These are phyloP conservation scores for Podospora bellae-mahoneyi DNA, from an alignment of 495 filamentous ascomycete genomes.

Conservation along the genomic window DNA sequence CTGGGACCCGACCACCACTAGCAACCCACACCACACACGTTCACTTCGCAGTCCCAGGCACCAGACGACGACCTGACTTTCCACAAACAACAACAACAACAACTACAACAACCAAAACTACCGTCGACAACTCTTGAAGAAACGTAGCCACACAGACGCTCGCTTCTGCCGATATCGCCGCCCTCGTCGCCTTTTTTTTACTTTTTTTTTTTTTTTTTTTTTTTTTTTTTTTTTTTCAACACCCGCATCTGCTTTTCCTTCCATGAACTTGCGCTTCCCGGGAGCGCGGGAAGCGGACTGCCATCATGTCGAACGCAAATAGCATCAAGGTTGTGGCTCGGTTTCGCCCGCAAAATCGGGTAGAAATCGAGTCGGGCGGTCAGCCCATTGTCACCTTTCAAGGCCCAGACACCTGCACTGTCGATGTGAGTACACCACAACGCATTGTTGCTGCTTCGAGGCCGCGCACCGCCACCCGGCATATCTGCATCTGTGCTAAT, in stretches of 20 bases:
- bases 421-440: constrained; percentile 61
- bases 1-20: background rate
- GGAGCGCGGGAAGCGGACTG: constrained; percentile 33
- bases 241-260: constrained; percentile 16
- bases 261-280: constrained; percentile 38
- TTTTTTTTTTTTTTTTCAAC: constrained; percentile 3
- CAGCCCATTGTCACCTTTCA: constrained; percentile 87
- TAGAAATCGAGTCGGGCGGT: constrained; percentile 85
- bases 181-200: background rate
- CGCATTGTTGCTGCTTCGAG: background rate
- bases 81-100: background rate
- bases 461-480: background rate
- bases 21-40: background rate
- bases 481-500: background rate
- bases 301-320: constrained; percentile 52
- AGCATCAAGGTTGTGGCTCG: constrained; percentile 85
- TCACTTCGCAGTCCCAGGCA: background rate
- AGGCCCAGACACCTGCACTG: constrained; percentile 79
- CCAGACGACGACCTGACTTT: background rate
- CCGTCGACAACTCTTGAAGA: background rate
- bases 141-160: constrained; percentile 3
- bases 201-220: constrained; percentile 4
- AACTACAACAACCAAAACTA: background rate
- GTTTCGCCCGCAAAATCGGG: constrained; percentile 93
- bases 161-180: constrained; percentile 11